These are phyloP conservation scores for Colletotrichum sublineola DNA, from an alignment of 2,329 filamentous ascomycete genomes.

Conservation along the genomic window DNA sequence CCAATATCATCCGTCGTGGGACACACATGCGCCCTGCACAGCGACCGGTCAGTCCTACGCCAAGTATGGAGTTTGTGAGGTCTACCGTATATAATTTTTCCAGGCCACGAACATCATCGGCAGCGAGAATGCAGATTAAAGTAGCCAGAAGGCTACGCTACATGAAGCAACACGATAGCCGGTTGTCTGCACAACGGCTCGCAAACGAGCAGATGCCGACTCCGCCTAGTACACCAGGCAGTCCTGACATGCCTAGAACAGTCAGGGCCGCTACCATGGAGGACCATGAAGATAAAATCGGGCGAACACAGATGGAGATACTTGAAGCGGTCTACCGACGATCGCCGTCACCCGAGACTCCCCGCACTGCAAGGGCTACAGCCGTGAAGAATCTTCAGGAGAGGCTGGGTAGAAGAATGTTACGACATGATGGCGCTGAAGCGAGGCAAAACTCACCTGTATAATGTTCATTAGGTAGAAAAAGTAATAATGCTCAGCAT, in stretches of 20 bases:
- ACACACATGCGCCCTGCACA: background rate
- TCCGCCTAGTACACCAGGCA: background rate
- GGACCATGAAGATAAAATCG: constrained; percentile 1
- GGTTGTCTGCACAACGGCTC: background rate
- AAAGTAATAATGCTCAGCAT: too few relatives aligned
- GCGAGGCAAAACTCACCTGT: too few relatives aligned
- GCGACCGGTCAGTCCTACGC: background rate
- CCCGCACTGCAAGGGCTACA: constrained; percentile 19
- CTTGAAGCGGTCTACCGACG: background rate
- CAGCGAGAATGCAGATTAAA: constrained; percentile 37
- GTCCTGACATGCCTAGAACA: constrained; percentile 12
- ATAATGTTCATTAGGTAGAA: too few relatives aligned
- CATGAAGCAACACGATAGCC: constrained; percentile 14
- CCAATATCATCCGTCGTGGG: background rate
- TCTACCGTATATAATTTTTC: constrained; percentile 36
- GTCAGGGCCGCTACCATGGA: constrained; percentile 10
- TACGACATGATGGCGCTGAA: constrained; percentile 5
- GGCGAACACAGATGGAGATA: background rate
- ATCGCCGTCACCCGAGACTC: constrained; percentile 2
- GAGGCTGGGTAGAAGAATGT: constrained; percentile 29
- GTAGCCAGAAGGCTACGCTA: constrained; percentile 15
- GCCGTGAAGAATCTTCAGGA: constrained; percentile 29
- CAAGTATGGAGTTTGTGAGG: background rate
- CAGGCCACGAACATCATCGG: constrained; percentile 29
- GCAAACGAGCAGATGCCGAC: background rate